Base-by-base conservation (phyloP, 345 rosid species). In the Brassica cretica region DNA sequence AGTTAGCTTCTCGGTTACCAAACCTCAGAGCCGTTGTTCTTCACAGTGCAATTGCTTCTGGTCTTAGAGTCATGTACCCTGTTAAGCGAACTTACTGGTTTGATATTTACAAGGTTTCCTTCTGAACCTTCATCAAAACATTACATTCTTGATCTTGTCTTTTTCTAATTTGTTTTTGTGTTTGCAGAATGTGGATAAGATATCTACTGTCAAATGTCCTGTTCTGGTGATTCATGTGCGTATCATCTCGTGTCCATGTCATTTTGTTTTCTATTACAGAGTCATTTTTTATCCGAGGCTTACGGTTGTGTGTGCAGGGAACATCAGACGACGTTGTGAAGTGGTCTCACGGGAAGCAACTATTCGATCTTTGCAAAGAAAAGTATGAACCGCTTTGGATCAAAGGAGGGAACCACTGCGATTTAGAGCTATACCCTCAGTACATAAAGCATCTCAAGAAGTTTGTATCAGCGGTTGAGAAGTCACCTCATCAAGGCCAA, bases 71-170 rank as follows among this genome's bases (percentile, higher is more conserved):
- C 67, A 84, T 94, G 92, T 92, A 89, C 78, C 94, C 98, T 2
- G 97, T 94, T 70, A 94, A 91, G 75, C 83, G 89, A 66, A 90
- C 95, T 5, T 94, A 92, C 84, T 94, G 98, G 97, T 94, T 94
- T 15, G 97, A 94, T 84, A 94, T 92, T 61, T 94, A 88, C 79
- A 92, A 94, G 94, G 97, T 88, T 71, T 65, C 70, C 67, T 19
- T 27, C 21, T 11, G 0, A 32, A 16, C 29, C 8, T 55, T 4
- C 60, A 6, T 68, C 29, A 21, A 10, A 32, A 39, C 3, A 19
- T 63, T 14, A 29, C 37, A 30, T n/a, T 69, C 5, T 27, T 33
- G 46, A 32, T 62, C 37, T 60, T n/a, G 51, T 44, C 16, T 1
- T 46, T 16, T 12, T 77, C 71, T 80, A 12, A 66, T 82, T n/a